These are phyloP conservation scores for Salicornia ramosissima DNA, from an alignment of 148 eudicot genomes.

Conservation along the genomic window DNA sequence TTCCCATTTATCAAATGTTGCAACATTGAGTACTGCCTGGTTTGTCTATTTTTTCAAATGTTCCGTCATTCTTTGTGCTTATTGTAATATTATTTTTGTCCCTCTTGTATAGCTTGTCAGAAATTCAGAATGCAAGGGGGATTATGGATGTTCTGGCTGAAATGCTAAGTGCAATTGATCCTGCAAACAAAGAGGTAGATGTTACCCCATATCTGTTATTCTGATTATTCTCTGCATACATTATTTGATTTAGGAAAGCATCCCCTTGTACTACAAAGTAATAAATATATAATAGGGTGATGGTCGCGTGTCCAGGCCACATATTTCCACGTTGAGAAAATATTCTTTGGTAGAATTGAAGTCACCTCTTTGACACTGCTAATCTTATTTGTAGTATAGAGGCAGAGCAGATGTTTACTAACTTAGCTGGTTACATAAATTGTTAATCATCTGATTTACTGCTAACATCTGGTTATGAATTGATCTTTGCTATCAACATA, in stretches of 20 bases:
- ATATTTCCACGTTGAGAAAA: too few relatives aligned
- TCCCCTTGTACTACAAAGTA: neutral
- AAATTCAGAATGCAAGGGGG: constrained; percentile 85
- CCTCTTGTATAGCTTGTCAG: constrained; percentile 52
- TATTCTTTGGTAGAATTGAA: constrained; percentile 7
- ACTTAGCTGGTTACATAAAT: neutral
- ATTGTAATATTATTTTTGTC: neutral
- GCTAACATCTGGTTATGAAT: neutral
- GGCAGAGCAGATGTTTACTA: neutral
- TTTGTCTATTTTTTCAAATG: neutral
- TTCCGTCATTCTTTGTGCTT: constrained; percentile 4
- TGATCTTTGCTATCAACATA: neutral
- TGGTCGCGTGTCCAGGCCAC: neutral
- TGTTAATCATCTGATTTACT: neutral
- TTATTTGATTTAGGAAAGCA: neutral
- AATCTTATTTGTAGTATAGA: neutral
- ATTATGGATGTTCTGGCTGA: constrained; percentile 84
- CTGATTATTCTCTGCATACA: neutral
- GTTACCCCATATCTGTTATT: neutral
- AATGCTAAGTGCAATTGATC: constrained; percentile 84
- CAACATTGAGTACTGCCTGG: neutral
- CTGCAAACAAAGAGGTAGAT: constrained; percentile 74
- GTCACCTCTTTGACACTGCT: neutral
- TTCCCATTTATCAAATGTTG: neutral
- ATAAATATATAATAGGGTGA: neutral